Evolutionary conservation across 1,284 basidiomycete species (phyloP).

Genomic region (Ustilago tritici): DNA sequence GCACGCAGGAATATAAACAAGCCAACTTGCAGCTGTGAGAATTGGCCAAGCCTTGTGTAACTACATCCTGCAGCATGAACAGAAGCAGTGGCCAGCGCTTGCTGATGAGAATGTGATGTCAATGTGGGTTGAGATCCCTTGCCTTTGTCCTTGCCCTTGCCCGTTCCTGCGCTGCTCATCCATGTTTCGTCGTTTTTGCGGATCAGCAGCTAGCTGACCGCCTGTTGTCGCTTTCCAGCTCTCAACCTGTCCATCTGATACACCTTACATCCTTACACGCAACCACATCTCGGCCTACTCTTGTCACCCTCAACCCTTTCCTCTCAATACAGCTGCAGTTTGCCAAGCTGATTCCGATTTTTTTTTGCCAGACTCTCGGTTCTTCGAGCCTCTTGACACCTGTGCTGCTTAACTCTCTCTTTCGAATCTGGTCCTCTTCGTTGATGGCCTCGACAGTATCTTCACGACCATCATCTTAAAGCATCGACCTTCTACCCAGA

Average conservation of each 20-base stretch:
- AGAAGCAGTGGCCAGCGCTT: neutral
- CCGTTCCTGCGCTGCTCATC: conserved; percentile 1
- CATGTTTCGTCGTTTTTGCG: neutral
- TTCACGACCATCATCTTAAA: neutral
- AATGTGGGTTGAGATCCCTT: neutral
- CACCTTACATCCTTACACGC: neutral
- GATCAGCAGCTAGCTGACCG: neutral
- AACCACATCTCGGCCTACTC: neutral
- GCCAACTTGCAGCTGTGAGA: neutral
- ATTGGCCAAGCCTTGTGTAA: neutral
- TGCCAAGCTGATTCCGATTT: neutral
- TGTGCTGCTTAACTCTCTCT: neutral
- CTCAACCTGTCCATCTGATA: neutral
- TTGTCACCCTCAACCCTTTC: neutral
- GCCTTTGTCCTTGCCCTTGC: neutral
- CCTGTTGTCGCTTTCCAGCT: neutral
- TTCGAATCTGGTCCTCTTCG: neutral
- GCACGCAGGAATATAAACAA: neutral
- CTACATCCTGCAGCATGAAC: neutral
- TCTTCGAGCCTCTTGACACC: no score
- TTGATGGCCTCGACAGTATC: neutral
- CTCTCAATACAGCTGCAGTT: neutral
- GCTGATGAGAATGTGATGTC: neutral
- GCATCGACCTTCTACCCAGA: neutral
- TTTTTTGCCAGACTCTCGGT: neutral